Evolutionary conservation across 352 stramenopile genomes (phyloP).

Genomic region (Blastocystis sp.): DNA sequence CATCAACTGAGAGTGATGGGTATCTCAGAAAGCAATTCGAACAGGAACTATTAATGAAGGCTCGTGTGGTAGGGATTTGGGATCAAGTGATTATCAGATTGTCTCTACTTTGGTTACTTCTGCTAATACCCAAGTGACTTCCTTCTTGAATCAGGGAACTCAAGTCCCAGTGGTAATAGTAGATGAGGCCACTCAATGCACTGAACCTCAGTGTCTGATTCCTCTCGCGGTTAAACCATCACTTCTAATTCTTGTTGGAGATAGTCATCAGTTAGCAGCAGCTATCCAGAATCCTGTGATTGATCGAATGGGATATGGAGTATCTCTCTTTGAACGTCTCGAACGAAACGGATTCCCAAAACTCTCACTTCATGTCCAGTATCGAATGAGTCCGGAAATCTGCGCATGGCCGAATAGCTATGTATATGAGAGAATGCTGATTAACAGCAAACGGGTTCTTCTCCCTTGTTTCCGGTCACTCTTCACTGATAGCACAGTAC

Average conservation of each 20-base stretch:
- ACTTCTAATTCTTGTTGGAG: constrained; percentile 16
- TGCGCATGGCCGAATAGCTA: constrained; percentile 22
- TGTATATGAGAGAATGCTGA: constrained; percentile 30
- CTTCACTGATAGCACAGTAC: neutral
- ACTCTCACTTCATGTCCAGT: constrained; percentile 37
- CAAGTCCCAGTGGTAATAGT: constrained; percentile 49
- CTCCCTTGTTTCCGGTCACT: neutral
- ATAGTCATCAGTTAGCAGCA: constrained; percentile 37
- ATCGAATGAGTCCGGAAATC: constrained; percentile 36
- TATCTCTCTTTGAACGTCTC: constrained; percentile 40
- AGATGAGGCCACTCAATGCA: constrained; percentile 61
- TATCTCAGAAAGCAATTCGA: constrained; percentile 34
- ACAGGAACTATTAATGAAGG: constrained; percentile 17
- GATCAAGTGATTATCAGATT: neutral
- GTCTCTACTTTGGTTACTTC: constrained; percentile 21
- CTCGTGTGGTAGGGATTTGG: neutral
- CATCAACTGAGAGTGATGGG: neutral
- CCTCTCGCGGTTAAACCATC: constrained; percentile 41
- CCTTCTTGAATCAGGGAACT: constrained; percentile 35
- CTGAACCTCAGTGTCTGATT: constrained; percentile 41
- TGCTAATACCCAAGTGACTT: constrained; percentile 10
- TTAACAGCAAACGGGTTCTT: constrained; percentile 28
- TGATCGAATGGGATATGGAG: constrained; percentile 23
- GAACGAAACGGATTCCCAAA: constrained; percentile 12
- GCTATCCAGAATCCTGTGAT: constrained; percentile 13